Base-by-base conservation (phyloP, 805 yeast genomes). In the Blastobotrys terrestris region DNA sequence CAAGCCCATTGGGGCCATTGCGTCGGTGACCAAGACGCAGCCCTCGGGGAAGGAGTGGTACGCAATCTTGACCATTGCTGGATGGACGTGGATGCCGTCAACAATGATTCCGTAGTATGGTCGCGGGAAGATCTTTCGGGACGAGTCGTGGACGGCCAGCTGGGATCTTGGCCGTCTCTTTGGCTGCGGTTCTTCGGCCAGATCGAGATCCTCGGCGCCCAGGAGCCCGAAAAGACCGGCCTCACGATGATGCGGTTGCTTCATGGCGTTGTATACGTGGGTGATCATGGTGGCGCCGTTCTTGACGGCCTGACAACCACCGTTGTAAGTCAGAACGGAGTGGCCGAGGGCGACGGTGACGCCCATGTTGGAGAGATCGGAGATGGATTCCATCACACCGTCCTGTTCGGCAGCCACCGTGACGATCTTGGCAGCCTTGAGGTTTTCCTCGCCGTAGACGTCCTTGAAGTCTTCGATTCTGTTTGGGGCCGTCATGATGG, bases 211-310 rank as follows among this genome's bases (percentile, higher is more conserved):
- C 3, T 73, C 67, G 13, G 67, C 67, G 11, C 71, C 69, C 6
- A 74, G 64, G 35, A 79, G 67, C 2, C 84, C 85, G 39, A 78
- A 72, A 18, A 79, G 75, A 13, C 84, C 83, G 8, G 77, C 78
- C 49, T 79, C 78, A 58, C 85, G 68, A 60, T 79, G 84, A 59
- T 78, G 83, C 5, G 80, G 81, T 47, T 62, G 70, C 2, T 81
- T 81, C 85, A 80, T 80, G 58, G 85, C 85, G 58, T 80, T 80
- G 65, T 77, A 80, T 50, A 80, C 69, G 60, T 80, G 85, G 2
- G 85, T 80, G 52, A 80, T 69, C 83, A 80, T 79, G n/a, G 75
- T 60, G 14, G 82, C 81, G 20, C 84, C 84, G n/a, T 68, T 58
- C 19, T 67, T 63, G 39, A 79, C 66, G 0, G 84, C 84, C 50